phyloP scores from a whole-genome alignment of 2,329 filamentous ascomycete species.

The Neurospora sp. region DNA sequence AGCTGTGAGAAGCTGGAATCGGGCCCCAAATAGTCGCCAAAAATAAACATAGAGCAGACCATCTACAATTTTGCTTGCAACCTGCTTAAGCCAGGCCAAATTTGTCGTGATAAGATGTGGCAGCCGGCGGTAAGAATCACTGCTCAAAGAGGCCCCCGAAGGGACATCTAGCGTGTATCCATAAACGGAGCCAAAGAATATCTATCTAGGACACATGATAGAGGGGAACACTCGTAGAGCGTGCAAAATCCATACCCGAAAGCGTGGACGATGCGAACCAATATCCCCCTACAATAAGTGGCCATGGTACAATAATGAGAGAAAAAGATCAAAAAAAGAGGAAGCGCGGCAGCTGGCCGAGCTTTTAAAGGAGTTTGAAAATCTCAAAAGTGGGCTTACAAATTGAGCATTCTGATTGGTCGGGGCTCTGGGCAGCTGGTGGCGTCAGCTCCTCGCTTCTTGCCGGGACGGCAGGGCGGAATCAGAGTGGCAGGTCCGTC shows the following conservation, averaged over 20 bases:
- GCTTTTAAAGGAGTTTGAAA: conserved; percentile 6
- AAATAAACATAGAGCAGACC: background rate
- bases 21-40: background rate
- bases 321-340: conserved; percentile 23
- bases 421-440: background rate
- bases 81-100: background rate
- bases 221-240: conserved; percentile 55
- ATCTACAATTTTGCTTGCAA: background rate
- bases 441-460: background rate
- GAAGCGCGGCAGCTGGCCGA: background rate
- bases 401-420: conserved; percentile 15
- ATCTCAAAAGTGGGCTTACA: conserved; percentile 12
- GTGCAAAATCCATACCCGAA: conserved; percentile 18
- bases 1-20: background rate
- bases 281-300: conserved; percentile 60
- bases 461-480: background rate
- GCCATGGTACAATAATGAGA: conserved; percentile 51
- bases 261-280: conserved; percentile 24
- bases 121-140: conserved; percentile 65
- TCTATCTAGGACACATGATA: conserved; percentile 62
- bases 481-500: background rate
- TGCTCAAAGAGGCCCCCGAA: conserved; percentile 43
- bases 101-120: conserved; percentile 38
- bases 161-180: conserved; percentile 56
- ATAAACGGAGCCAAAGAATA: conserved; percentile 51